These are phyloP conservation scores for Mallotus japonicus DNA, from an alignment of 441 rosid species.

Conservation along the genomic window DNA sequence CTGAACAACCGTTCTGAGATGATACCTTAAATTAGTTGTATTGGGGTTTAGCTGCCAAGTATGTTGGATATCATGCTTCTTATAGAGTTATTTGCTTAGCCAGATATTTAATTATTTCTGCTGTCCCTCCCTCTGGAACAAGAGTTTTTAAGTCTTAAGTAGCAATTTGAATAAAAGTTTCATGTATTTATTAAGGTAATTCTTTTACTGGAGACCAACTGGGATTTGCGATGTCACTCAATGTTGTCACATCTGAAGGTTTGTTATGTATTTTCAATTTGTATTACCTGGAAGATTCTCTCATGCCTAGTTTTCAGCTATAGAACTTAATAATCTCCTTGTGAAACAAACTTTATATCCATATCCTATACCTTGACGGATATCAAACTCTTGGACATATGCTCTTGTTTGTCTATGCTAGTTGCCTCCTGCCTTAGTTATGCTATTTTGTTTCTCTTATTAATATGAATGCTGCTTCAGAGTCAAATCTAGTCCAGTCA, in stretches of 20 bases:
- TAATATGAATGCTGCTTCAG: background rate
- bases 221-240: background rate
- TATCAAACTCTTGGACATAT: background rate
- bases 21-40: background rate
- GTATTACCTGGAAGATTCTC: too few species aligned
- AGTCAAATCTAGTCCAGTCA: background rate
- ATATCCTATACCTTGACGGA: background rate
- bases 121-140: background rate
- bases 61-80: background rate
- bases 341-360: background rate
- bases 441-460: background rate
- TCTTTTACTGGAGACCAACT: background rate
- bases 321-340: background rate
- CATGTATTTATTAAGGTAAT: background rate
- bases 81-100: background rate
- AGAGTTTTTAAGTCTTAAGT: background rate
- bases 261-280: too few species aligned
- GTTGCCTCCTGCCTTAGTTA: background rate
- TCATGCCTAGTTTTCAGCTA: too few species aligned
- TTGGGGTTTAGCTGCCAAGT: background rate
- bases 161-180: background rate
- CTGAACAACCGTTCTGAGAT: background rate
- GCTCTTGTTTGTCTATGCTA: background rate
- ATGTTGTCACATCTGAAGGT: background rate
- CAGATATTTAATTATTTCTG: background rate